Evolutionary conservation across 2,329 filamentous ascomycete species (phyloP).

Genomic region (Penicillium expansum): DNA sequence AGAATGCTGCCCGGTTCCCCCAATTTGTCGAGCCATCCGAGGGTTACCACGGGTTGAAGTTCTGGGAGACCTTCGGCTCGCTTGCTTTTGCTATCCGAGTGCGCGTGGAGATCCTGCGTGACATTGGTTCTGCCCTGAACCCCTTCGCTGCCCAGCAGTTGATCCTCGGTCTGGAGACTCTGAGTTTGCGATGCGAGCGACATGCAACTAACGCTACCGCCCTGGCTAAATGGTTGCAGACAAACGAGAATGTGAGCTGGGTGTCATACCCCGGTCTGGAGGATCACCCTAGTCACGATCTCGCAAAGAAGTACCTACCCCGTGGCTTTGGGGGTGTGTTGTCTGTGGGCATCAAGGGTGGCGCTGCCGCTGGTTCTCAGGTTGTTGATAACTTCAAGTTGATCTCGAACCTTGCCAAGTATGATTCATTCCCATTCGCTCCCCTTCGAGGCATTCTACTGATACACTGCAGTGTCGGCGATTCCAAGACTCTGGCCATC

Average conservation of each 20-base stretch:
- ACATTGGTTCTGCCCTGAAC: slow-evolving; percentile 78
- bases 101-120: slow-evolving; percentile 85
- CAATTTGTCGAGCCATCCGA: slow-evolving; percentile 83
- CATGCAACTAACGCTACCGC: slow-evolving; percentile 80
- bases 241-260: slow-evolving; percentile 81
- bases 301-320: slow-evolving; percentile 82
- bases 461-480: slow-evolving; percentile 63
- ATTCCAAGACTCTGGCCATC: slow-evolving; percentile 91
- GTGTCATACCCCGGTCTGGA: slow-evolving; percentile 89
- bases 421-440: slow-evolving; percentile 20
- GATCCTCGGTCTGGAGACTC: slow-evolving; percentile 81
- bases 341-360: slow-evolving; percentile 90
- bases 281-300: slow-evolving; percentile 73
- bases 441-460: neutral
- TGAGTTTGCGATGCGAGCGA: slow-evolving; percentile 80
- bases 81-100: slow-evolving; percentile 83
- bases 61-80: slow-evolving; percentile 86
- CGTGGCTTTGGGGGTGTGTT: slow-evolving; percentile 86
- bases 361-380: slow-evolving; percentile 75
- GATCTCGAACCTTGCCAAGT: slow-evolving; percentile 92
- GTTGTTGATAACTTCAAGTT: slow-evolving; percentile 94
- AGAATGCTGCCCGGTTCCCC: slow-evolving; percentile 78
- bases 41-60: slow-evolving; percentile 90
- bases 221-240: slow-evolving; percentile 78
- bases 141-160: slow-evolving; percentile 93